Evolutionary conservation across 2,329 filamentous ascomycete genomes (phyloP).

Genomic region (Neonectria ditissima): DNA sequence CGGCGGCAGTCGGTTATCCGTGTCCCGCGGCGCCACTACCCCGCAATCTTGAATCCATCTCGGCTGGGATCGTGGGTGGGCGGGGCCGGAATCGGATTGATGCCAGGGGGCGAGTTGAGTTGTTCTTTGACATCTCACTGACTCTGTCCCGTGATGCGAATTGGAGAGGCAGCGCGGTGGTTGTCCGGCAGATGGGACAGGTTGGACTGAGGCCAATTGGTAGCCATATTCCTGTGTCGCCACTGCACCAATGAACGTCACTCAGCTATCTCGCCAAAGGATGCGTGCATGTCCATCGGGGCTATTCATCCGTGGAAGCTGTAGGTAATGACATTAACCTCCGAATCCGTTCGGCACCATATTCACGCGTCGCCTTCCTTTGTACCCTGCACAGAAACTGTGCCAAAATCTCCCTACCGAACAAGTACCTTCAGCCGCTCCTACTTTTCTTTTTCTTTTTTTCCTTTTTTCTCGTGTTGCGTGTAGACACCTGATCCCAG

Average conservation of each 20-base stretch:
- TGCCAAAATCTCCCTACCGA: background rate
- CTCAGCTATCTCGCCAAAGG: too few relatives aligned
- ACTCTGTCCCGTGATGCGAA: background rate
- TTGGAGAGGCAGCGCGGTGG: too few relatives aligned
- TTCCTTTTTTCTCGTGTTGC: background rate
- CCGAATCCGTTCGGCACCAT: background rate
- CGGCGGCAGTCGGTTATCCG: background rate
- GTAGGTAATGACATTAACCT: too few relatives aligned
- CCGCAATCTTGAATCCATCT: conserved; percentile 11
- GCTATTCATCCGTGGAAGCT: too few relatives aligned
- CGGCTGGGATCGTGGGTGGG: background rate
- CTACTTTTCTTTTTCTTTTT: background rate
- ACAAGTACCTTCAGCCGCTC: background rate
- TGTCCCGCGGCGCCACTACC: conserved; percentile 10
- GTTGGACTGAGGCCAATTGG: background rate
- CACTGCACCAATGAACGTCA: too few relatives aligned
- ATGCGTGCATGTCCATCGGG: too few relatives aligned
- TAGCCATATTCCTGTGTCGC: background rate
- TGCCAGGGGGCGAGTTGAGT: too few relatives aligned
- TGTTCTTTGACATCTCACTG: background rate
- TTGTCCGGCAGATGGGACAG: background rate
- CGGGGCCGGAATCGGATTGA: conserved; percentile 7
- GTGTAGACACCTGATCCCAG: conserved; percentile 15
- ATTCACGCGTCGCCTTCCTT: background rate
- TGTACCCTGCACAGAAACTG: background rate